Evolutionary conservation across 805 yeast species (phyloP), one percentile per base, ranked within the genome.

Genomic region (Ogataea paraovalis): DNA sequence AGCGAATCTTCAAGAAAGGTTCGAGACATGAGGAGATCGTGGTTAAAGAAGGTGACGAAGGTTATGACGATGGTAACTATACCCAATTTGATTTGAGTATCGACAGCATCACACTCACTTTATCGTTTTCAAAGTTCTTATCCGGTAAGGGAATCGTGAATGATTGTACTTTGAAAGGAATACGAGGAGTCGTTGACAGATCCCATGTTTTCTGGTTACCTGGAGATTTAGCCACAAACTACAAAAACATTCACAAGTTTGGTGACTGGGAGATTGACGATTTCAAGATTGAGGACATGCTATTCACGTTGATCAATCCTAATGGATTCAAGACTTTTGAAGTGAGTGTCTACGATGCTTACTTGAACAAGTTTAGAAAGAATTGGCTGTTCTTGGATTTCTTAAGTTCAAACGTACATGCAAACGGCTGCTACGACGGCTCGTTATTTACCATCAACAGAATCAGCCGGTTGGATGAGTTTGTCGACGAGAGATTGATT

Each of bases 331-430:
- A 95, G 49, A 91, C 94, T 0, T 87, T 94, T 62, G 82, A 86
- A 53, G 86, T 94, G 32, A 87, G 96, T 52, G 76, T 94, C n/a
- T 91, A 85, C 67, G 85, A 82, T 60, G 86, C 96, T 62, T 95
- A 89, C 49, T 64, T 91, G 39, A 85, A 91, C 1, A 73, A 77
- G 45, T 71, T 94, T 48, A 74, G 99, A 46, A 88, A 90, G 64
- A 96, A 94, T 64, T 94, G 99, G 98, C 71, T 94, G 25, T 85
- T 88, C 60, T 85, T 85, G 64, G 99, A 94, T 62, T 70, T 92
- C 39, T 66, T 94, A 49, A 87, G 85, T 61, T 34, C 38, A n/a
- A 95, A 97, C 12, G 84, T 82, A 54, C 81, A 83, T 55, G 79
- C 90, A 61, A 85, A 92, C 49, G 99, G 99, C 0, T 79, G 95